These are phyloP conservation scores for Cytospora chrysosperma DNA, from an alignment of 2,329 filamentous ascomycete species.

Conservation along the genomic window DNA sequence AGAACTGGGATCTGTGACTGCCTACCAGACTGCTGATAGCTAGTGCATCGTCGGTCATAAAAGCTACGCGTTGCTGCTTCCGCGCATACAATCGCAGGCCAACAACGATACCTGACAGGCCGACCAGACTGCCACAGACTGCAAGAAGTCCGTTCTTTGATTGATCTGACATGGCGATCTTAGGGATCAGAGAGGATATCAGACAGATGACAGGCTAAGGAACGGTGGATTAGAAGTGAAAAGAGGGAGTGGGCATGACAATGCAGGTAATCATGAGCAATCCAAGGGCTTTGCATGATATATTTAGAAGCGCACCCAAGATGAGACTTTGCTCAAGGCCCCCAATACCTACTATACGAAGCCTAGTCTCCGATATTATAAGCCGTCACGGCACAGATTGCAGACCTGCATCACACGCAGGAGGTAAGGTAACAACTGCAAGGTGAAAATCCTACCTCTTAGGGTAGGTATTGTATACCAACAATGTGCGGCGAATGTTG, in stretches of 20 bases:
- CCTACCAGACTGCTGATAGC: constrained; percentile 22
- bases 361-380: background rate
- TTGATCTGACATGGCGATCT: constrained; percentile 18
- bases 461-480: background rate
- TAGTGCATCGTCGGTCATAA: constrained; percentile 26
- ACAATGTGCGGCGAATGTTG: too few relatives aligned
- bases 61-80: constrained; percentile 13
- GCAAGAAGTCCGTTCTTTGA: constrained; percentile 22
- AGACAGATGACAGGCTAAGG: background rate
- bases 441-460: too few relatives aligned
- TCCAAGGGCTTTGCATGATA: background rate
- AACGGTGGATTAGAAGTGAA: background rate
- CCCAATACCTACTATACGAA: background rate
- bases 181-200: background rate
- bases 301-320: background rate
- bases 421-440: background rate
- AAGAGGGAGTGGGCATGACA: background rate
- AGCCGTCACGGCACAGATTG: background rate
- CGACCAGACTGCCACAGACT: constrained; percentile 5
- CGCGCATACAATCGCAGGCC: constrained; percentile 25
- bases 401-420: background rate
- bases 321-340: background rate
- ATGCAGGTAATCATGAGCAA: background rate
- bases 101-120: constrained; percentile 23
- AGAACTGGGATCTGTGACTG: too few relatives aligned